Conservation (phyloP, 2,329 filamentous ascomycete species). For the Verticillium albo-atrum region DNA sequence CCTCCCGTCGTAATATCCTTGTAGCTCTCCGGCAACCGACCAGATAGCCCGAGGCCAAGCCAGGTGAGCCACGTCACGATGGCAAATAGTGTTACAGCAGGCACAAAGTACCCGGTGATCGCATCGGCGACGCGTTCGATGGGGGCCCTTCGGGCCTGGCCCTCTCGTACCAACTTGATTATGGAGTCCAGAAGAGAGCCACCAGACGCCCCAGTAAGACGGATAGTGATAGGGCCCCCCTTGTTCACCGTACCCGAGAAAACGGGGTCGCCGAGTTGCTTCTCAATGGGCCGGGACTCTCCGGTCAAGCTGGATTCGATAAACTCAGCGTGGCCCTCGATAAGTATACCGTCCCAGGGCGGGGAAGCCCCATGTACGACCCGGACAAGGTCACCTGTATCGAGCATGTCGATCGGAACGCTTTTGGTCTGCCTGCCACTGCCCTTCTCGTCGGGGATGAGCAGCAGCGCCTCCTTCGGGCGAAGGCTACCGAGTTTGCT, state of each 20-base stretch:
- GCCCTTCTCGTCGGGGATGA: constrained; percentile 53
- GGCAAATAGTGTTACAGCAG: constrained; percentile 64
- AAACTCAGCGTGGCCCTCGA: constrained; percentile 62
- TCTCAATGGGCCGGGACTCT: constrained; percentile 65
- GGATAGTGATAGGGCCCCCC: constrained; percentile 56
- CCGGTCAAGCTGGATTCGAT: constrained; percentile 90
- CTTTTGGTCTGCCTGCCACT: constrained; percentile 27
- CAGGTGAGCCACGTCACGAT: constrained; percentile 69
- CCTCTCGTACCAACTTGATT: constrained; percentile 70
- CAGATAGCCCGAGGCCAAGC: constrained; percentile 59
- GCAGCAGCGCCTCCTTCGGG: constrained; percentile 59
- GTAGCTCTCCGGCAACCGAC: constrained; percentile 52
- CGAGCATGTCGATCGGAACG: constrained; percentile 64
- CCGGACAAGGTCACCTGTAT: constrained; percentile 68
- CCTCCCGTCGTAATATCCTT: constrained; percentile 51
- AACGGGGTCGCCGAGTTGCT: constrained; percentile 57
- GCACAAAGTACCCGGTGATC: constrained; percentile 73
- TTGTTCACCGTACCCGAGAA: constrained; percentile 75
- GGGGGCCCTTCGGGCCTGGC: constrained; percentile 69
- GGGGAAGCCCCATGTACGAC: constrained; percentile 78
- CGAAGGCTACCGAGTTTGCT: constrained; percentile 72
- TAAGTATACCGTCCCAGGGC: constrained; percentile 71
- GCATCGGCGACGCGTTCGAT: constrained; percentile 71
- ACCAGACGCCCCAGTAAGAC: constrained; percentile 60
- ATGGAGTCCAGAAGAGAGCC: constrained; percentile 77